These are phyloP conservation scores for Gossypium turneri DNA, from an alignment of 345 rosid genomes.

Conservation along the genomic window DNA sequence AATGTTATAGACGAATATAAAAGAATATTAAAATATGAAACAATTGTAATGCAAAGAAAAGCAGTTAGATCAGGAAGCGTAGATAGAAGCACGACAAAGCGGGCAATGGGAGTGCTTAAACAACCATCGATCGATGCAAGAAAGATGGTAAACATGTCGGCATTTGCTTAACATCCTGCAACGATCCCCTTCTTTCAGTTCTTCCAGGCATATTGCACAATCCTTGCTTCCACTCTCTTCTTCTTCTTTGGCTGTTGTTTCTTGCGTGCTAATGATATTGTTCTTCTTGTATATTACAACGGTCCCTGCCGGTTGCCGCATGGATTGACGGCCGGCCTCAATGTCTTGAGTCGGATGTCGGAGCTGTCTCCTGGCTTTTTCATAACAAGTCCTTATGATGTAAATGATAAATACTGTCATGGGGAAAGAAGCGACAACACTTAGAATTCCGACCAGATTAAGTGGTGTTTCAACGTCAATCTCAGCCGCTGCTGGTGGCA, in stretches of 20 bases:
- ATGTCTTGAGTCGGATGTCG: not conserved
- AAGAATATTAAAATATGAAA: no score
- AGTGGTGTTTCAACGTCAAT: no score
- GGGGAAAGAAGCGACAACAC: no score
- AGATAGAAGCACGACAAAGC: not conserved
- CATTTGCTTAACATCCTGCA: not conserved
- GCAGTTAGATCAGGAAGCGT: not conserved
- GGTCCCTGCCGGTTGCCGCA: not conserved
- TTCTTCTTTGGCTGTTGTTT: no score
- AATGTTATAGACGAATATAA: no score
- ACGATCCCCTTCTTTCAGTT: not conserved
- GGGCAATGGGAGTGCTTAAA: not conserved
- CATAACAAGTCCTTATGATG: no score
- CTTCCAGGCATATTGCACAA: not conserved
- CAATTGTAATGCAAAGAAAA: no score
- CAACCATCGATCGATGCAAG: not conserved
- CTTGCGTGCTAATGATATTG: not conserved
- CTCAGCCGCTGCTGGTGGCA: no score
- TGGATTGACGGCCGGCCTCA: no score
- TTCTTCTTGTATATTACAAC: not conserved
- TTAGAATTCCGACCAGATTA: no score
- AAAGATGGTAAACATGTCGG: not conserved
- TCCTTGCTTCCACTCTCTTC: not conserved
- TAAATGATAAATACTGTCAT: no score
- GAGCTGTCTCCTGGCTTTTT: no score